Base-by-base conservation (phyloP, 192 early-diverging fungal species). In the Linderina pennispora region DNA sequence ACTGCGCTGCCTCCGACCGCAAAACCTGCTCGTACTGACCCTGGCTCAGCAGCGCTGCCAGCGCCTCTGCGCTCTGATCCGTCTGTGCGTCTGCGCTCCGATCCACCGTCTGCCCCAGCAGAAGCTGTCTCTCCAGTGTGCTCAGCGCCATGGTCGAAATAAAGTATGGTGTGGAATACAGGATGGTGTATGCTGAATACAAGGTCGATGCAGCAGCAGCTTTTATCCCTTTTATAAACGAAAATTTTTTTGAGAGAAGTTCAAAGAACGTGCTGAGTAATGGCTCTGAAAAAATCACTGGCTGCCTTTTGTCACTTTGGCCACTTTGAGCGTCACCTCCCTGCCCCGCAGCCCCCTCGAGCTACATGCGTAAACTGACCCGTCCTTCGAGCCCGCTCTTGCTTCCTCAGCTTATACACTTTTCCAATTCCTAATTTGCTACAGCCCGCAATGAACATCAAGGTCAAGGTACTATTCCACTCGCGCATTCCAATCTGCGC, bases 21-120 rank as follows among this genome's bases (percentile, higher is more conserved):
- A 84, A 48, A 14, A 74, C 56, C 8, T 53, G 51, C 22, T 64
- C 62, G 50, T 84, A 84, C 20, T 77, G 53, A 7, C 78, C 80
- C 24, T 66, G 45, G 19, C 52, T 48, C 17, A 76, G 43, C 1
- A 21, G 24, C 16, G 38, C 28, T 0, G 48, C 36, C 14, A 67
- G 33, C 10, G 23, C 40, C 11, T 23, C 22, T 8, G 19, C 14
- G 25, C 40, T 25, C 4, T 17, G 21, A 21, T 15, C 35, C 11
- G 32, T 39, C 52, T 4, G 28, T 54, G 2, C 38, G 21, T 23
- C 31, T 1, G 4, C 24, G n/a, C 16, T 14, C n/a, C 22, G 13
- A 19, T 45, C 22, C 1, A 58, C 20, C 17, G 38, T 15, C 23
- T 55, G 59, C 4, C 67, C 67, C 14, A 70, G 59, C 13, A 70